Conservation (phyloP, 1,284 basidiomycete genomes). For the Naganishia sp. region DNA sequence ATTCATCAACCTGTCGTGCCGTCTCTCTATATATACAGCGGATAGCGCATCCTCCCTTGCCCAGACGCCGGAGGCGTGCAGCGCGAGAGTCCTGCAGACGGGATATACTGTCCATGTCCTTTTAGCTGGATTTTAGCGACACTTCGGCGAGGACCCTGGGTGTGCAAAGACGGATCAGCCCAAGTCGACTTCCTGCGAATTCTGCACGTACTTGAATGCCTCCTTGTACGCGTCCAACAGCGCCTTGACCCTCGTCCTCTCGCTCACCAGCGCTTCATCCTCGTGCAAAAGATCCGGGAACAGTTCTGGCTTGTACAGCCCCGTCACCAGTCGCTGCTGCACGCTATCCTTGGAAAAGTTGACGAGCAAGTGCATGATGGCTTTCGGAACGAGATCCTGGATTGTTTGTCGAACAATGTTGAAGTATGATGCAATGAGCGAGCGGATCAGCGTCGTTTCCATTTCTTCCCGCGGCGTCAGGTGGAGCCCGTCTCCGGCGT, state of each 20-base stretch:
- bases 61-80: not conserved
- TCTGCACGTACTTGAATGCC: constrained; percentile 68
- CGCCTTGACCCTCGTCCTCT: constrained; percentile 90
- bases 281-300: constrained; percentile 91
- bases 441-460: constrained; percentile 92
- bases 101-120: constrained; percentile 1
- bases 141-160: constrained; percentile 51
- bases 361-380: constrained; percentile 79
- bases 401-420: constrained; percentile 93
- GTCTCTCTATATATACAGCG: constrained; percentile 18
- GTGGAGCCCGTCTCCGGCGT: constrained; percentile 57
- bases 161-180: not conserved
- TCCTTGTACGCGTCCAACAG: constrained; percentile 96
- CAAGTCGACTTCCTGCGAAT: not conserved
- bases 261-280: constrained; percentile 90
- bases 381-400: constrained; percentile 95
- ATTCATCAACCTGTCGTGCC: constrained; percentile 16
- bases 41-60: not conserved
- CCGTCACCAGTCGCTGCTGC: constrained; percentile 89
- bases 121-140: constrained; percentile 43
- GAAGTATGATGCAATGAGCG: constrained; percentile 94
- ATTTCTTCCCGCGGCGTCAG: constrained; percentile 85
- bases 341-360: constrained; percentile 95
- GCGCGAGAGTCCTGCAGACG: not conserved
- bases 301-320: constrained; percentile 89